A percentile compares a stretch with the other conserved stretches of the same genome.
These are phyloP conservation scores for Trametes sanguinea DNA, from an alignment of 768 basidiomycete genomes.

Conservation along the genomic window DNA sequence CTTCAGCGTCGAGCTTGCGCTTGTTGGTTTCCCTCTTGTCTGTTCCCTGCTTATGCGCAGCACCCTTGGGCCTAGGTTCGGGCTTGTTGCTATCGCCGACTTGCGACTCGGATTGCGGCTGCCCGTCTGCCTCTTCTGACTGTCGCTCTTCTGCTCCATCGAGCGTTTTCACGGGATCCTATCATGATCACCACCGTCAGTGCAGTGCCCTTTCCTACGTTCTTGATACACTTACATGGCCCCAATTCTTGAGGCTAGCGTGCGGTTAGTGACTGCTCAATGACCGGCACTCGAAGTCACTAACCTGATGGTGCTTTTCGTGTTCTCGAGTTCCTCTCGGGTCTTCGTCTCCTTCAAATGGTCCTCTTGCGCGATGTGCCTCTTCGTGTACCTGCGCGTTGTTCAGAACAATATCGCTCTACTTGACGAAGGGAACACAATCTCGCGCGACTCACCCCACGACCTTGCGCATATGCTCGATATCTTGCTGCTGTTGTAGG, in stretches of 20 bases:
- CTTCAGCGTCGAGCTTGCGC: slow-evolving; percentile 19
- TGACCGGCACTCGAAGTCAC: not conserved
- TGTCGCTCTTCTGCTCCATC: slow-evolving; percentile 8
- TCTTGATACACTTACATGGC: slow-evolving; percentile 30
- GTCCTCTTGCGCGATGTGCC: slow-evolving; percentile 36
- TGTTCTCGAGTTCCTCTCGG: slow-evolving; percentile 32
- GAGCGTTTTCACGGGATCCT: slow-evolving; percentile 36
- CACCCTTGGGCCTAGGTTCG: not conserved
- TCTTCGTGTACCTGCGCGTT: slow-evolving; percentile 31
- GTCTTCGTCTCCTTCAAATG: slow-evolving; percentile 36
- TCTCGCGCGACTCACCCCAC: slow-evolving; percentile 27
- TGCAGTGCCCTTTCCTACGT: too few species aligned
- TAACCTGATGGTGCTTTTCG: slow-evolving; percentile 38
- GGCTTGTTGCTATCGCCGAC: not conserved
- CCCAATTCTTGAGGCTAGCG: slow-evolving; percentile 36
- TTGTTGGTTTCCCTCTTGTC: slow-evolving; percentile 1
- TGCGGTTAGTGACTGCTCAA: not conserved
- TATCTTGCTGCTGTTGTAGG: slow-evolving; percentile 28
- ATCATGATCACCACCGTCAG: not conserved
- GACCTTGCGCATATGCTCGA: slow-evolving; percentile 38
- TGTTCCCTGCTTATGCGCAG: not conserved
- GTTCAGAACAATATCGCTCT: too few species aligned
- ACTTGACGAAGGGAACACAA: too few species aligned
- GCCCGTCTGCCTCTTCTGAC: not conserved
- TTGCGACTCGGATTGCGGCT: not conserved